Percentiles rank a stretch among this genome's conserved stretches.
Evolutionary conservation across 1,284 basidiomycete species (phyloP).

Genomic region (Albatrellus sp.): DNA sequence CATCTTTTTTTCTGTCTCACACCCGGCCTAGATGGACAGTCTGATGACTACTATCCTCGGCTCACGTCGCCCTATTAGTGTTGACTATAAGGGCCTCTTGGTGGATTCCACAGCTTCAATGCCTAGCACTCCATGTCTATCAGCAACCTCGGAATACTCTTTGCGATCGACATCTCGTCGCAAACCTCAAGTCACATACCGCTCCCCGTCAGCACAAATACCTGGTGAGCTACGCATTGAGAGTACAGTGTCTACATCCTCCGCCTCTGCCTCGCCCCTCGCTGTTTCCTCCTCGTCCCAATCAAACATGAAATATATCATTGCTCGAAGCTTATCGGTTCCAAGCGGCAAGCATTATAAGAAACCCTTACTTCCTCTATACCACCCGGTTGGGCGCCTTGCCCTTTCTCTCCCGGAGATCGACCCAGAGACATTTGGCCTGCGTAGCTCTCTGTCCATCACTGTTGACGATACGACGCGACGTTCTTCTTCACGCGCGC

Average conservation of each 20-base stretch:
- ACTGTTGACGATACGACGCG: conserved; percentile 20
- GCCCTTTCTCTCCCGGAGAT: conserved; percentile 57
- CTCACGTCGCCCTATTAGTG: conserved; percentile 18
- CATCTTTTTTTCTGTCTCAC: no score
- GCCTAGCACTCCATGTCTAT: neutral
- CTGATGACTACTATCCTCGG: conserved; percentile 14
- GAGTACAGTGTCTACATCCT: conserved; percentile 3
- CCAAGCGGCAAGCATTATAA: conserved; percentile 13
- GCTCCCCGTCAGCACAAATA: conserved; percentile 17
- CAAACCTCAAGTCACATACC: conserved; percentile 21
- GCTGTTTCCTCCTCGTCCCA: conserved; percentile 2
- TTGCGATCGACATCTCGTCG: conserved; percentile 14
- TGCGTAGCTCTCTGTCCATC: conserved; percentile 20
- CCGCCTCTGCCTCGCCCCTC: conserved; percentile 1
- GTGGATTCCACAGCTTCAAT: conserved; percentile 8
- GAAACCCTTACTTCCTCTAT: conserved; percentile 47
- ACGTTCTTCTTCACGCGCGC: conserved; percentile 33
- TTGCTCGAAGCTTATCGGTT: no score
- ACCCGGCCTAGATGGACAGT: conserved; percentile 10
- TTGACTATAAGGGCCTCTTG: conserved; percentile 11
- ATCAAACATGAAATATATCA: neutral
- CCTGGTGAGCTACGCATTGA: conserved; percentile 13
- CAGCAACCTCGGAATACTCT: conserved; percentile 2
- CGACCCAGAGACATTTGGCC: conserved; percentile 42
- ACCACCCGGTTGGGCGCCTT: conserved; percentile 53